Percentiles rank a stretch among this genome's conserved stretches.
Conservation (phyloP, 768 basidiomycete genomes). For the Boletus subparvulus region DNA sequence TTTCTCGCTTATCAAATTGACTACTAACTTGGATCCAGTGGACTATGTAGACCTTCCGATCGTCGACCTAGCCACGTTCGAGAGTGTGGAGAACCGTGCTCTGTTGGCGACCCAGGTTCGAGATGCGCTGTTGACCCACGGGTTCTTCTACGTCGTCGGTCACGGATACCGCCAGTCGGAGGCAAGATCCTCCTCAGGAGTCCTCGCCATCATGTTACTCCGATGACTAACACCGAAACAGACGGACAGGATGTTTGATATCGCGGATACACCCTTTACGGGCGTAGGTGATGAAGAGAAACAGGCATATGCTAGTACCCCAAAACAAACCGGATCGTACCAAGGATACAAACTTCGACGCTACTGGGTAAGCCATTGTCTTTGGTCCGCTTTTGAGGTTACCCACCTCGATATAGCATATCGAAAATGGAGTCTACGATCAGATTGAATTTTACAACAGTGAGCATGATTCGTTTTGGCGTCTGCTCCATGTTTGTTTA, state of each 20-base stretch:
- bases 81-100: conserved; percentile 38
- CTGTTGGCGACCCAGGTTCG: conserved; percentile 41
- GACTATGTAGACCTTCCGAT: conserved; percentile 52
- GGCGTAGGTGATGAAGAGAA: conserved; percentile 45
- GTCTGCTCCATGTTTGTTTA: neutral
- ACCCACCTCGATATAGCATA: conserved; percentile 41
- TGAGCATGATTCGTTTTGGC: conserved; percentile 28
- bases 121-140: conserved; percentile 45
- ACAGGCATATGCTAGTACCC: conserved; percentile 37
- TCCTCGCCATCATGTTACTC: neutral
- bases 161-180: conserved; percentile 41
- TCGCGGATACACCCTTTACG: conserved; percentile 47
- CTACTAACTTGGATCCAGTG: conserved; percentile 33
- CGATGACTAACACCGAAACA: conserved; percentile 35
- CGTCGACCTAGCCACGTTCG: conserved; percentile 48
- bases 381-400: neutral
- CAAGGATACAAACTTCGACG: conserved; percentile 54
- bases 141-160: conserved; percentile 44
- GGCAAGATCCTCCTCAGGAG: conserved; percentile 14
- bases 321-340: conserved; percentile 46
- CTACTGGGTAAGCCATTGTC: conserved; percentile 41
- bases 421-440: conserved; percentile 61
- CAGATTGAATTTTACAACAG: conserved; percentile 65
- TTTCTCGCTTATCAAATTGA: neutral
- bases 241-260: conserved; percentile 49